Conservation (phyloP, 331 rosid genomes). For the Stylosanthes scabra region DNA sequence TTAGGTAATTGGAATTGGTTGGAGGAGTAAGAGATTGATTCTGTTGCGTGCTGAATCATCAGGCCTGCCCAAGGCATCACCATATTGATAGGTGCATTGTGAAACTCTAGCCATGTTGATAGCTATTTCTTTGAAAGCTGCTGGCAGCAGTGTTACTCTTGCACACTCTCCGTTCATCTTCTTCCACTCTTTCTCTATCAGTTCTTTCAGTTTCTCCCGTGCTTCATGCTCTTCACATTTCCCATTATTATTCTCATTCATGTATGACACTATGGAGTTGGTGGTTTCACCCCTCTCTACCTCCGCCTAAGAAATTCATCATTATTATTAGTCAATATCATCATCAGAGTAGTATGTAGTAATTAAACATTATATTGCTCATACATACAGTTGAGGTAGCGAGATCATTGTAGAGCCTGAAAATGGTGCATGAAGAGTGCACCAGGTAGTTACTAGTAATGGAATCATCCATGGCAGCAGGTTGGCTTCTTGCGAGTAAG, state of each 20-base stretch:
- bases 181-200: conserved; percentile 51
- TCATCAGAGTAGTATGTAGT: too few relatives aligned
- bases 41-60: conserved; percentile 18
- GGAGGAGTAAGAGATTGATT: conserved; percentile 28
- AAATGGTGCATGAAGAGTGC: conserved; percentile 30
- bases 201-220: background rate
- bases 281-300: conserved; percentile 55
- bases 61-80: conserved; percentile 51
- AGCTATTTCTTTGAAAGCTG: too few relatives aligned
- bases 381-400: conserved; percentile 30
- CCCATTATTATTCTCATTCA: conserved; percentile 10
- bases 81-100: conserved; percentile 46
- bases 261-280: conserved; percentile 40
- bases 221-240: conserved; percentile 35
- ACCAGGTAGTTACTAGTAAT: conserved; percentile 5
- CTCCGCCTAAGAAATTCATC: conserved; percentile 56
- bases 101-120: conserved; percentile 13
- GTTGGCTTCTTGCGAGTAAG: conserved; percentile 23
- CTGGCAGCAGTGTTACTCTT: too few relatives aligned
- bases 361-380: too few relatives aligned
- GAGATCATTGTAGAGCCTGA: conserved; percentile 40
- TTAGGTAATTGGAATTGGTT: conserved; percentile 37
- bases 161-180: conserved; percentile 42
- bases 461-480: conserved; percentile 19
- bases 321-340: too few relatives aligned